Conservation (phyloP, 2,329 filamentous ascomycete species). For the Aspergillus aculeatus region DNA sequence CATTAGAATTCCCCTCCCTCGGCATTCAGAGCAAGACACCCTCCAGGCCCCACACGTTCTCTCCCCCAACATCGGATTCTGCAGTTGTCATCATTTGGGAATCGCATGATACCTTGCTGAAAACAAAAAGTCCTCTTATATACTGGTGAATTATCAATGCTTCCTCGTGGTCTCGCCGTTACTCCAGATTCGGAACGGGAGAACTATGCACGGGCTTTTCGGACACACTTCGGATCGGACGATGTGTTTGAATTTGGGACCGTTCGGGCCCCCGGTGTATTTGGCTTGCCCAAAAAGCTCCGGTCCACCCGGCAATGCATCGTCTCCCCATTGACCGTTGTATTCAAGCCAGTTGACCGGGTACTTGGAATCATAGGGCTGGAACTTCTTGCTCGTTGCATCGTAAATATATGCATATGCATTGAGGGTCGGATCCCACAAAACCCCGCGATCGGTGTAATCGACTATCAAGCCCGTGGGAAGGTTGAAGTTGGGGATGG, state of each 20-base stretch:
- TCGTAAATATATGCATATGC: constrained; percentile 59
- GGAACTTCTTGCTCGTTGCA: constrained; percentile 42
- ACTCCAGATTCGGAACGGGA: constrained; percentile 35
- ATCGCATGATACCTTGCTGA: too few relatives aligned
- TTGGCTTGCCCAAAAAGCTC: constrained; percentile 56
- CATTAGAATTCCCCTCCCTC: neutral
- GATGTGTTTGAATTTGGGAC: constrained; percentile 60
- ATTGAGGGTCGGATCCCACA: constrained; percentile 61
- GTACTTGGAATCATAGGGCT: constrained; percentile 45
- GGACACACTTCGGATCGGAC: constrained; percentile 59
- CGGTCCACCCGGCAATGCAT: constrained; percentile 54
- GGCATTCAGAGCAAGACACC: neutral
- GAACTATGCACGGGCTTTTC: constrained; percentile 46
- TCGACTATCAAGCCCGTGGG: constrained; percentile 55
- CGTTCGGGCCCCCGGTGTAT: constrained; percentile 59
- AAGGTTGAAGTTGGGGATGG: constrained; percentile 60
- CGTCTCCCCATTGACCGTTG: constrained; percentile 62
- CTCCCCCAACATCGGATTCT: neutral
- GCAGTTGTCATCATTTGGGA: neutral
- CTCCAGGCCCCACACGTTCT: neutral
- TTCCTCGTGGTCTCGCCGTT: constrained; percentile 5
- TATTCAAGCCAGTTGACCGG: constrained; percentile 59
- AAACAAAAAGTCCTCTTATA: neutral
- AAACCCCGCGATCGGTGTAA: constrained; percentile 53
- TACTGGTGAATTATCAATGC: neutral